Conservation (phyloP, 305 asterid genomes). For the Solanum hybrid region DNA sequence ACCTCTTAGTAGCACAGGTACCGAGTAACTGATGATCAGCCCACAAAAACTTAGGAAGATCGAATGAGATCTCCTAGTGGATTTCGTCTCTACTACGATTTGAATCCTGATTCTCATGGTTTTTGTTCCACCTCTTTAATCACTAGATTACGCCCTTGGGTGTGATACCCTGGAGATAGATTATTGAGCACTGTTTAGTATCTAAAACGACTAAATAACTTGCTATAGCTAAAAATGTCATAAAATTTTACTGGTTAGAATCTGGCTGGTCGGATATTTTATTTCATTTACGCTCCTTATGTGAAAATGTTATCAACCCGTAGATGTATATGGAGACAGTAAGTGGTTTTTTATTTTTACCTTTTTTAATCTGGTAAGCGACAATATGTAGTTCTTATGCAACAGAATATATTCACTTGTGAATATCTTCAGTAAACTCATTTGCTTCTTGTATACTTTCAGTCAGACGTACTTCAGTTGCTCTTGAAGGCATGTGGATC, state of each 20-base stretch:
- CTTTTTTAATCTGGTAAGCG: neutral
- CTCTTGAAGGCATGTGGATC: constrained; percentile 74
- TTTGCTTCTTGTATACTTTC: constrained; percentile 22
- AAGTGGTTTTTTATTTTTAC: neutral
- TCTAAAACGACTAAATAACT: neutral
- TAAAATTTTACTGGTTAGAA: neutral
- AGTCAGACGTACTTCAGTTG: constrained; percentile 60
- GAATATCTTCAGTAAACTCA: neutral
- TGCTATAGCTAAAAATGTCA: neutral
- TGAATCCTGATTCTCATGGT: neutral
- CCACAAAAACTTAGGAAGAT: neutral
- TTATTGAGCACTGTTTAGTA: neutral
- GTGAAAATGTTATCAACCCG: neutral
- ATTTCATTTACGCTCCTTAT: neutral
- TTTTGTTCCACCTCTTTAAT: neutral
- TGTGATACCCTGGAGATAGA: neutral
- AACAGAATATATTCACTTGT: neutral
- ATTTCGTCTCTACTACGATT: neutral
- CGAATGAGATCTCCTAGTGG: neutral
- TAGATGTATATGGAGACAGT: neutral
- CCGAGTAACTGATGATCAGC: neutral
- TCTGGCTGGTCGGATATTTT: neutral
- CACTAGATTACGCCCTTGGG: neutral
- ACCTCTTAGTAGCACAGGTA: neutral
- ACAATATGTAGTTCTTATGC: neutral